Conservation (phyloP, 2,329 filamentous ascomycete species). For the Pseudogymnoascus sp. region DNA sequence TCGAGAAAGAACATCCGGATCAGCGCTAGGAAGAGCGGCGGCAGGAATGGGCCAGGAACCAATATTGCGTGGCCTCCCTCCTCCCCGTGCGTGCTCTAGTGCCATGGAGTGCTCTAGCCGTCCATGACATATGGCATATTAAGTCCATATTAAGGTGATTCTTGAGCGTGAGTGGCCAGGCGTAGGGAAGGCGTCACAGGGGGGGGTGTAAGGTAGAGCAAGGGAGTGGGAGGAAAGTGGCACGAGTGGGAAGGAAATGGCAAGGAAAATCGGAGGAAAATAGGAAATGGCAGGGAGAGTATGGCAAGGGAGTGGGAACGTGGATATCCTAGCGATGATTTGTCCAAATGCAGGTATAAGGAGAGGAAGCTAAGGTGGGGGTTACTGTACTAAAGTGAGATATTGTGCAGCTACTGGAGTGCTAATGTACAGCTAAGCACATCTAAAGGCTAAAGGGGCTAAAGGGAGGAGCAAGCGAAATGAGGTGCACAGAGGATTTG, state of each 20-base stretch:
- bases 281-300: background rate
- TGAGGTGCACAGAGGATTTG: background rate
- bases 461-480: background rate
- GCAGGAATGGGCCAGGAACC: background rate
- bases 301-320: background rate
- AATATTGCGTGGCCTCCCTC: background rate
- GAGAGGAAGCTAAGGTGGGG: background rate
- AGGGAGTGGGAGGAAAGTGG: background rate
- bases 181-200: background rate
- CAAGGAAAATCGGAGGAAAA: background rate
- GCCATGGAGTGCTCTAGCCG: background rate
- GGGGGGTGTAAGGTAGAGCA: background rate
- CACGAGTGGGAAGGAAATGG: background rate
- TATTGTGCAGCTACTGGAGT: background rate
- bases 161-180: background rate
- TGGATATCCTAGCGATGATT: background rate
- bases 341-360: background rate
- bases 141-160: background rate
- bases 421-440: background rate
- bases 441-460: background rate
- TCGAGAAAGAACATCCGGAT: background rate
- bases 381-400: background rate
- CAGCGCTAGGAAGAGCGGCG: background rate
- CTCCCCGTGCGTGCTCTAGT: background rate
- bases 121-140: background rate